A percentile compares a stretch with the other conserved stretches of the same genome.
Evolutionary conservation across 2,329 filamentous ascomycete genomes (phyloP).

Genomic region (Hymenoscyphus salicellus): DNA sequence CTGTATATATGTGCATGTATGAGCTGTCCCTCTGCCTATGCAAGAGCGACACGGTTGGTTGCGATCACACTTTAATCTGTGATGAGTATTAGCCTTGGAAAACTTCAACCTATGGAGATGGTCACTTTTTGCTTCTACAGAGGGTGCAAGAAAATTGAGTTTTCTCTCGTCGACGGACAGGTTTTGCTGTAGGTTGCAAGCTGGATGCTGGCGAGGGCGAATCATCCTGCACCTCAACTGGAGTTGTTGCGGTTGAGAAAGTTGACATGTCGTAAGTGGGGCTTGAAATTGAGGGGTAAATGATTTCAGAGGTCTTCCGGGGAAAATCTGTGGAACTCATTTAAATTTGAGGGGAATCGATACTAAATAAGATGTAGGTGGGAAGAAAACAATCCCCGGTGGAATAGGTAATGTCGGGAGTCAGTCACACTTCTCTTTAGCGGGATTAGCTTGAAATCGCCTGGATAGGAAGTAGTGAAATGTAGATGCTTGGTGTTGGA

Average conservation of each 20-base stretch:
- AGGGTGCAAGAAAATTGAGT: conserved; percentile 16
- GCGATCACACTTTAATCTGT: conserved; percentile 49
- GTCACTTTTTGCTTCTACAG: conserved; percentile 17
- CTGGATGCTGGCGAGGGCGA: neutral
- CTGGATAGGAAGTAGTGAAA: neutral
- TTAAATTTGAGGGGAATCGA: neutral
- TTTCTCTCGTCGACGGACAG: conserved; percentile 14
- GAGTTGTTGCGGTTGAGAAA: neutral
- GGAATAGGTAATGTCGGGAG: neutral
- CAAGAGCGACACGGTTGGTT: conserved; percentile 50
- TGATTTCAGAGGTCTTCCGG: too few relatives aligned
- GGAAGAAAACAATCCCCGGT: neutral
- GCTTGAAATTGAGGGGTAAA: too few relatives aligned
- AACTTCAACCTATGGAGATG: neutral
- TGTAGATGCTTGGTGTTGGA: neutral
- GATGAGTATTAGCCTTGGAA: neutral
- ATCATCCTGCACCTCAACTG: neutral
- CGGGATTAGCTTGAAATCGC: neutral
- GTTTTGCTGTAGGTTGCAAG: neutral
- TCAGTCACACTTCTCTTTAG: neutral
- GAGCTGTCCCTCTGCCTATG: conserved; percentile 45
- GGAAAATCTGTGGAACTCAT: too few relatives aligned
- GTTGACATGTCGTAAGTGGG: conserved; percentile 5
- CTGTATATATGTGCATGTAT: conserved; percentile 38
- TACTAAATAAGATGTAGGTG: neutral